Percentiles rank a stretch among this genome's conserved stretches.
phyloP scores from a whole-genome alignment of 805 yeast genomes.

The Candida sakaeoensis region DNA sequence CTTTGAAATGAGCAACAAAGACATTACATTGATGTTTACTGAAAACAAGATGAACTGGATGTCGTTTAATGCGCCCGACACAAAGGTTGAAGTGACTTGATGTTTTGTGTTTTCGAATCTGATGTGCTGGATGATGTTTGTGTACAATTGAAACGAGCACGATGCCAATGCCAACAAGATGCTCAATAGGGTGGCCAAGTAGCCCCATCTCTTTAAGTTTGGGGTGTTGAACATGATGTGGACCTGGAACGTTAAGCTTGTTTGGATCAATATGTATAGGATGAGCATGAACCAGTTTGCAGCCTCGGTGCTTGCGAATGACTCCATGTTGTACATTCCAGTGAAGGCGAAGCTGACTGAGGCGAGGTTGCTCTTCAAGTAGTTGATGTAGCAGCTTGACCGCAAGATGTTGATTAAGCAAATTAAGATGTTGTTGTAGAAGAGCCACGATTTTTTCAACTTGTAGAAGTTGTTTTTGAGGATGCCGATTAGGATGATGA shows the following conservation, averaged over 20 bases:
- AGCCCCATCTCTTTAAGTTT: slow-evolving; percentile 41
- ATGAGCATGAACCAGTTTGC: slow-evolving; percentile 58
- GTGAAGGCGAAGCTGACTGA: slow-evolving; percentile 43
- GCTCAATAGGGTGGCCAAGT: slow-evolving; percentile 34
- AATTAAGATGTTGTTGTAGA: slow-evolving; percentile 64
- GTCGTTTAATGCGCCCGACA: slow-evolving; percentile 35
- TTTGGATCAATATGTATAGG: slow-evolving; percentile 57
- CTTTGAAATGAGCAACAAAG: slow-evolving; percentile 60
- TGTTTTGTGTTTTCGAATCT: slow-evolving; percentile 30
- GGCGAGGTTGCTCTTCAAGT: slow-evolving; percentile 50
- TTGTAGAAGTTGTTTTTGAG: slow-evolving; percentile 3
- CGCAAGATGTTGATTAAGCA: slow-evolving; percentile 56
- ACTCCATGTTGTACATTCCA: slow-evolving; percentile 25
- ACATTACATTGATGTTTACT: slow-evolving; percentile 60
- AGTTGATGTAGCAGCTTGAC: slow-evolving; percentile 55
- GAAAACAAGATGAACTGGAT: slow-evolving; percentile 64
- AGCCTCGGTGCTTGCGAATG: slow-evolving; percentile 53
- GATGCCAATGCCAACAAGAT: slow-evolving; percentile 34
- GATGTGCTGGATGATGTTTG: slow-evolving; percentile 30
- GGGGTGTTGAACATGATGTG: slow-evolving; percentile 65
- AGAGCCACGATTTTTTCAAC: slow-evolving; percentile 34
- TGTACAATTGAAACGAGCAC: slow-evolving; percentile 54
- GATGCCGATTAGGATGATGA: slow-evolving; percentile 7
- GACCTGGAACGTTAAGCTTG: slow-evolving; percentile 69
- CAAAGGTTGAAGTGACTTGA: slow-evolving; percentile 15